A percentile compares a stretch with the other conserved stretches of the same genome.
Conservation (phyloP, 1,284 basidiomycete genomes). For the Schizophyllum amplum region DNA sequence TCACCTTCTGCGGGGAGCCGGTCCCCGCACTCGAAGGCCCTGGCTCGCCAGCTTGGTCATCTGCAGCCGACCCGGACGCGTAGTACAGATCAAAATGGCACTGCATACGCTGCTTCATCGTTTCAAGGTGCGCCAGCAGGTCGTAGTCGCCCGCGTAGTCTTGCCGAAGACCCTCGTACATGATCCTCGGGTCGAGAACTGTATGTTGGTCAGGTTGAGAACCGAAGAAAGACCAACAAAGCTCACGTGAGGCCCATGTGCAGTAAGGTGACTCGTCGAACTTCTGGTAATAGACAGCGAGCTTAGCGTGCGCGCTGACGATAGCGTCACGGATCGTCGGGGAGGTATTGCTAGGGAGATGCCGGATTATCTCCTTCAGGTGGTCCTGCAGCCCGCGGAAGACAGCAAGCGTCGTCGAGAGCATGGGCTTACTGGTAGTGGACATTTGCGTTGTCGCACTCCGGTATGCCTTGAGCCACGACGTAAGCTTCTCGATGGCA, state of each 20-base stretch:
- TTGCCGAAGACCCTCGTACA: conserved; percentile 7
- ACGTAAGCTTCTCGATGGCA: conserved; percentile 12
- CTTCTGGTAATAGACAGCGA: conserved; percentile 13
- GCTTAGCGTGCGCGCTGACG: conserved; percentile 10
- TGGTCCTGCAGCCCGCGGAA: conserved; percentile 16
- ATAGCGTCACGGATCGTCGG: no score
- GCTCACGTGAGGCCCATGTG: conserved; percentile 11
- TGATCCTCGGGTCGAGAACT: conserved; percentile 15
- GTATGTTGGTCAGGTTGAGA: conserved; percentile 9
- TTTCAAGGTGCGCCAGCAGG: conserved; percentile 12
- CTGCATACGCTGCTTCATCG: conserved; percentile 8
- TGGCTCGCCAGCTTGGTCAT: no score
- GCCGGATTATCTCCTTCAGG: neutral
- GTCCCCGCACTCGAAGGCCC: no score
- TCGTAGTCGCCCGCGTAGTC: conserved; percentile 10
- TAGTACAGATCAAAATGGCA: conserved; percentile 12
- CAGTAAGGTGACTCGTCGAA: conserved; percentile 12
- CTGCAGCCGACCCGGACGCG: neutral
- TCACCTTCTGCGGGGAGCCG: neutral
- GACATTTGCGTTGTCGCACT: conserved; percentile 21
- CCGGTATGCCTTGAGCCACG: conserved; percentile 17
- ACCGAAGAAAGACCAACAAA: conserved; percentile 9
- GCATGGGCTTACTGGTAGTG: conserved; percentile 15
- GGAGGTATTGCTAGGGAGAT: conserved; percentile 2
- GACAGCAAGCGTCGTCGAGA: conserved; percentile 13